Conservation (phyloP, 2,329 filamentous ascomycete species). For the Fusarium annulatum region DNA sequence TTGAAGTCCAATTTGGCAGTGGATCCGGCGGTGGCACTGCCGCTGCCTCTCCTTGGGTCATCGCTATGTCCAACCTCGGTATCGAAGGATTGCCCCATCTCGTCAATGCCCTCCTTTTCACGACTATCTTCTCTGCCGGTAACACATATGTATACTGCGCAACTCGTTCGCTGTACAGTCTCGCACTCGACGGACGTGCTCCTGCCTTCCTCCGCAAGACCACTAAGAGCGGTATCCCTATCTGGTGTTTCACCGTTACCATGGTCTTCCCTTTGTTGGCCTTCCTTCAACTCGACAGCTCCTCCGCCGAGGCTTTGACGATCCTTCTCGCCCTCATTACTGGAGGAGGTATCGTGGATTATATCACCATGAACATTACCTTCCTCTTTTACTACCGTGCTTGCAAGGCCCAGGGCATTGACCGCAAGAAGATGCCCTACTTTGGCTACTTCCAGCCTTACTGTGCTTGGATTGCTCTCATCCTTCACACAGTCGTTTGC, state of each 20-base stretch:
- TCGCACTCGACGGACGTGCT: constrained; percentile 65
- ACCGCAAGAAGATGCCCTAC: constrained; percentile 62
- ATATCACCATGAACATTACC: constrained; percentile 64
- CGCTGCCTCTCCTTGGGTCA: constrained; percentile 36
- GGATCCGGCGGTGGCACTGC: constrained; percentile 4
- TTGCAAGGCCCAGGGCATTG: constrained; percentile 57
- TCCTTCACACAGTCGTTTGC: constrained; percentile 45
- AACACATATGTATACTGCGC: constrained; percentile 53
- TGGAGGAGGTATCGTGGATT: constrained; percentile 61
- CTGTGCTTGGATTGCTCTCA: constrained; percentile 30
- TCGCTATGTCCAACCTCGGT: constrained; percentile 36
- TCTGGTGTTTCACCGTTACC: constrained; percentile 61
- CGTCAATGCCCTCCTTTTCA: constrained; percentile 60
- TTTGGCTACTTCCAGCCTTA: constrained; percentile 51
- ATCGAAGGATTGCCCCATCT: constrained; percentile 61
- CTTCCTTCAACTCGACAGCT: constrained; percentile 57
- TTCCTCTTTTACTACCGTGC: constrained; percentile 69
- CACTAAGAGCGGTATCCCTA: constrained; percentile 65
- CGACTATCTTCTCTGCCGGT: constrained; percentile 57
- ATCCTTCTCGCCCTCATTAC: constrained; percentile 61
- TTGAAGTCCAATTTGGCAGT: constrained; percentile 3
- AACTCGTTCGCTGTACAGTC: constrained; percentile 65
- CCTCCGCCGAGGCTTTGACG: constrained; percentile 54
- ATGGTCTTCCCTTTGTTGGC: constrained; percentile 59
- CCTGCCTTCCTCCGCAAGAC: constrained; percentile 62